These are phyloP conservation scores for Rhinocladiella mackenziei DNA, from an alignment of 2,329 filamentous ascomycete genomes.

Conservation along the genomic window DNA sequence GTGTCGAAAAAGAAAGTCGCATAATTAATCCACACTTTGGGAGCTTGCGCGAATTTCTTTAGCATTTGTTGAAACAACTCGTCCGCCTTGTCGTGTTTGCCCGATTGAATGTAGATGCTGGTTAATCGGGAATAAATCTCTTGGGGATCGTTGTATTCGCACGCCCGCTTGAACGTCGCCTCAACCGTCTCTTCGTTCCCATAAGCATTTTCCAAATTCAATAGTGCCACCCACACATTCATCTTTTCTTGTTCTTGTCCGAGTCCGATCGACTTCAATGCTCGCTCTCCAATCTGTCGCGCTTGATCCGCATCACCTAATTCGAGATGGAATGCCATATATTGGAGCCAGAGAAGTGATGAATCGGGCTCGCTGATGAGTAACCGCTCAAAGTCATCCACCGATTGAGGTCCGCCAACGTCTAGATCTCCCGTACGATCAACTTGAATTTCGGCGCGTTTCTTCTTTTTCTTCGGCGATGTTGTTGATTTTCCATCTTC, in stretches of 20 bases:
- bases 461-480: constrained; percentile 65
- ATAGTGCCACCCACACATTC: constrained; percentile 89
- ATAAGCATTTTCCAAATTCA: constrained; percentile 91
- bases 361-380: constrained; percentile 89
- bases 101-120: constrained; percentile 91
- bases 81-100: constrained; percentile 81
- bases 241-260: constrained; percentile 88
- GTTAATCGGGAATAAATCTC: constrained; percentile 85
- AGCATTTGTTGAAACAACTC: constrained; percentile 78
- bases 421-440: constrained; percentile 93
- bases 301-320: constrained; percentile 85
- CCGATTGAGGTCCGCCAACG: constrained; percentile 78
- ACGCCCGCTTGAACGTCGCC: constrained; percentile 83
- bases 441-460: constrained; percentile 72
- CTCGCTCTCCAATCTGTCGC: constrained; percentile 82
- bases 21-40: constrained; percentile 88
- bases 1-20: constrained; percentile 85
- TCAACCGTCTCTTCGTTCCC: constrained; percentile 78
- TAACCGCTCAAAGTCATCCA: constrained; percentile 89
- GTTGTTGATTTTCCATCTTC: constrained; percentile 48
- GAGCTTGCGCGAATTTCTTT: constrained; percentile 79
- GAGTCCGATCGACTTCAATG: constrained; percentile 84
- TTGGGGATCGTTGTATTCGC: constrained; percentile 86
- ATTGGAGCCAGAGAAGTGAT: constrained; percentile 89
- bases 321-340: constrained; percentile 98